Percentiles rank a stretch among this genome's conserved stretches.
These are phyloP conservation scores for Calophaca sinica DNA, from an alignment of 306 rosid genomes.

Conservation along the genomic window DNA sequence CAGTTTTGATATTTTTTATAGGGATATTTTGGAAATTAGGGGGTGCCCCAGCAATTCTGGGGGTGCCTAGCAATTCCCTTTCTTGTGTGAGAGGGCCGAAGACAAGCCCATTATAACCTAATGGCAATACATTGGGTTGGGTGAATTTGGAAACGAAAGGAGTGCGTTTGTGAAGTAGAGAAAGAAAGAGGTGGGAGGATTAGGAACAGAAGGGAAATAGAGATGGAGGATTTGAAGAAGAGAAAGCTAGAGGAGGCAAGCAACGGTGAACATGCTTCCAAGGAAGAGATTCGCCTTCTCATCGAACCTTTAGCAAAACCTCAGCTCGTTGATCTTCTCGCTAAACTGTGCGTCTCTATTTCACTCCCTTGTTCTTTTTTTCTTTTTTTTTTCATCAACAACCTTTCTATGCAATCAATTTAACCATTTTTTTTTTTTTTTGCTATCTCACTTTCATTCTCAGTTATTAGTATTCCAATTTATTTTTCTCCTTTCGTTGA, in stretches of 20 bases:
- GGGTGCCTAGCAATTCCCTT: too few relatives aligned
- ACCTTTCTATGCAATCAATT: neutral
- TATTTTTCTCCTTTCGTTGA: neutral
- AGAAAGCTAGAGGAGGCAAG: conserved; percentile 66
- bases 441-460: neutral
- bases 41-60: too few relatives aligned
- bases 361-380: neutral
- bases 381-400: neutral
- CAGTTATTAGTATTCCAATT: neutral
- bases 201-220: neutral
- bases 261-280: conserved; percentile 46
- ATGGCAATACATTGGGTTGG: neutral
- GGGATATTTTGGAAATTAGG: too few relatives aligned
- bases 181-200: neutral
- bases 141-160: neutral
- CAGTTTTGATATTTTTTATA: too few relatives aligned
- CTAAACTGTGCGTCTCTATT: conserved; percentile 61
- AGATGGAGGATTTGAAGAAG: conserved; percentile 79
- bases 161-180: neutral
- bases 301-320: conserved; percentile 76
- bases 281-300: conserved; percentile 65
- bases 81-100: neutral
- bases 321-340: conserved; percentile 80
- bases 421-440: neutral
- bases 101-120: conserved; percentile 24